Conservation (phyloP, 2,329 filamentous ascomycete genomes). For the Ascochyta clinopodiicola region DNA sequence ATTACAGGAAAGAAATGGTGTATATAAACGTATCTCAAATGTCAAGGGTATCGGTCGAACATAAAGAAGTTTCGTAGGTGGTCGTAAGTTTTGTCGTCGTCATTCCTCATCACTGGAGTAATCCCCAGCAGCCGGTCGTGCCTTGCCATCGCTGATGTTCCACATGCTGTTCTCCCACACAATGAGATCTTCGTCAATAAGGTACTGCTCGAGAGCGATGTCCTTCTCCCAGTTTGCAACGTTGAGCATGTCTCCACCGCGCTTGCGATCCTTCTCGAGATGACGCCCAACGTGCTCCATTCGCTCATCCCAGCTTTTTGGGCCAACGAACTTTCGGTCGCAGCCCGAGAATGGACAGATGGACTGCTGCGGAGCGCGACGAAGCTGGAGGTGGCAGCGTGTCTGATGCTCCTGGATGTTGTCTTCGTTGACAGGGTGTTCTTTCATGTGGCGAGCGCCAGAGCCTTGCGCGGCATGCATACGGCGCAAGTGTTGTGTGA, state of each 20-base stretch:
- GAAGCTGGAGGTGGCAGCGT: conserved; percentile 66
- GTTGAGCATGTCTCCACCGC: conserved; percentile 23
- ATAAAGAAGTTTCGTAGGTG: conserved; percentile 1
- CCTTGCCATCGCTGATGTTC: conserved; percentile 46
- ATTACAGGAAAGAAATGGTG: background rate
- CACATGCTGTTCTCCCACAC: conserved; percentile 33
- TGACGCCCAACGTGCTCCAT: conserved; percentile 90
- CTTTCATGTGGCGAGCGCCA: conserved; percentile 53
- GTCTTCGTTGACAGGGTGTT: conserved; percentile 53
- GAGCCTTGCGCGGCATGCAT: conserved; percentile 71
- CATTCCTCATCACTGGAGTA: conserved; percentile 6
- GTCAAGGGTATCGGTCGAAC: conserved; percentile 5
- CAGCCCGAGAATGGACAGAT: conserved; percentile 68
- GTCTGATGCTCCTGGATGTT: conserved; percentile 63
- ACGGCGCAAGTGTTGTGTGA: conserved; percentile 83
- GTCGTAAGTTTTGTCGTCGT: background rate
- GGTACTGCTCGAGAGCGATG: conserved; percentile 46
- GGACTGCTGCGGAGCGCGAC: conserved; percentile 67
- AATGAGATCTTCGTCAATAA: conserved; percentile 50
- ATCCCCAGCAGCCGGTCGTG: background rate
- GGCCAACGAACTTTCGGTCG: conserved; percentile 65
- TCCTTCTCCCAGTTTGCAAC: conserved; percentile 37
- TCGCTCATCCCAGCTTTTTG: conserved; percentile 75
- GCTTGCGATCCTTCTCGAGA: conserved; percentile 64
- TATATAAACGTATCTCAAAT: background rate